Base-by-base conservation (phyloP, 345 rosid genomes). In the Camelina neglecta region DNA sequence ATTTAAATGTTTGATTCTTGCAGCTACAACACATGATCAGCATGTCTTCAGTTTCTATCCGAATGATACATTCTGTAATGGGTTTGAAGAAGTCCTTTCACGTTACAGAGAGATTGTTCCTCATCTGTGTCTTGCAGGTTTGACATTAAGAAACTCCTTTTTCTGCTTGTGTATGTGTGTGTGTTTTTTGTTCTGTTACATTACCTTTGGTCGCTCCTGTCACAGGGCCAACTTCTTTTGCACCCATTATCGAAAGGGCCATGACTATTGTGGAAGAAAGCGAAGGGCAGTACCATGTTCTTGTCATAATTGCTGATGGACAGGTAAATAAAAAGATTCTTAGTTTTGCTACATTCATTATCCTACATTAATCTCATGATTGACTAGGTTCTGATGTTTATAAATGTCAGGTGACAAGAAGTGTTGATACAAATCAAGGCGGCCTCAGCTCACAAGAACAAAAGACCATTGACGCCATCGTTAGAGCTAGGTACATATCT, bases 21-120 rank as follows among this genome's bases (percentile, higher is more conserved):
- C 83, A 94, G 96, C 97, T 44, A 84, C 93, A n/a, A 89, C 98
- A 8, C 97, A 92, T 72, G 97, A 92, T 75, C 97, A 90, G 75
- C 89, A 94, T 18, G 92, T 92, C 56, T 89, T 94, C 81, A 81
- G 88, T 76, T 94, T 94, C 85, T 77, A 69, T 76, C 83, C 80
- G 0, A 96, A 89, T 12, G 92, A 88, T 66, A 75, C 71, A 41
- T 77, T 71, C 79, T 94, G 95, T 68, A 69, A 82, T 44, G 98
- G 98, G 65, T 94, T 94, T 47, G 97, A 94, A 80, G 88, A 92
- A 39, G 95, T 89, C 20, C 86, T 94, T 60, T 12, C 69, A 7
- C 90, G 82, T 35, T 94, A 92, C 77, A 87, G 84, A 81, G 92
- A 90, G 82, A 86, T 94, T 33, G 88, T 85, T 71, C 97, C 97